These are phyloP conservation scores for Letharia columbiana DNA, from an alignment of 495 filamentous ascomycete species.

Conservation along the genomic window DNA sequence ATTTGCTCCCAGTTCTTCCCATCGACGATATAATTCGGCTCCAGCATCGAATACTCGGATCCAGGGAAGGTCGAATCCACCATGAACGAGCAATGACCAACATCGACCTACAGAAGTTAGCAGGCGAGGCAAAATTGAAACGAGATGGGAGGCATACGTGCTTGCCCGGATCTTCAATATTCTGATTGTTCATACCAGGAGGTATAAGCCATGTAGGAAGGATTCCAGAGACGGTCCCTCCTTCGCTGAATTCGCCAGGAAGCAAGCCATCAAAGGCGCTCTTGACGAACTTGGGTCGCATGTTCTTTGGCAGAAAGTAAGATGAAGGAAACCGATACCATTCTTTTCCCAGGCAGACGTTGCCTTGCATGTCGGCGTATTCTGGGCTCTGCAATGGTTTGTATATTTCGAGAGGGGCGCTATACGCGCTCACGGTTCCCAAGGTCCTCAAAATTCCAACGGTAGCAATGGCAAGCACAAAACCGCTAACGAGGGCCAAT, in stretches of 20 bases:
- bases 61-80: conserved; percentile 78
- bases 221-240: conserved; percentile 48
- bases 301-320: conserved; percentile 72
- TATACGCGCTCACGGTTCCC: conserved; percentile 80
- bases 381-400: conserved; percentile 42
- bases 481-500: conserved; percentile 47
- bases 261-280: conserved; percentile 85
- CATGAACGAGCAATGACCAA: conserved; percentile 69
- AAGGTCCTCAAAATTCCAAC: conserved; percentile 61
- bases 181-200: conserved; percentile 84
- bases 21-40: conserved; percentile 69
- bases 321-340: conserved; percentile 98
- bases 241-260: conserved; percentile 82
- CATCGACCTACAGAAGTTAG: conserved; percentile 45
- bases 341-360: conserved; percentile 87
- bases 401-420: conserved; percentile 75
- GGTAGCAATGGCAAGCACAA: conserved; percentile 50
- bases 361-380: conserved; percentile 48
- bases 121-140: conserved; percentile 16
- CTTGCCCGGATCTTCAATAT: conserved; percentile 79
- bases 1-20: conserved; percentile 62
- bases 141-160: conserved; percentile 49
- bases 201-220: conserved; percentile 72
- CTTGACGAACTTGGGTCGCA: conserved; percentile 78
- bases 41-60: conserved; percentile 44